Base-by-base conservation (phyloP, 805 yeast species). In the Grigorovia humatica region DNA sequence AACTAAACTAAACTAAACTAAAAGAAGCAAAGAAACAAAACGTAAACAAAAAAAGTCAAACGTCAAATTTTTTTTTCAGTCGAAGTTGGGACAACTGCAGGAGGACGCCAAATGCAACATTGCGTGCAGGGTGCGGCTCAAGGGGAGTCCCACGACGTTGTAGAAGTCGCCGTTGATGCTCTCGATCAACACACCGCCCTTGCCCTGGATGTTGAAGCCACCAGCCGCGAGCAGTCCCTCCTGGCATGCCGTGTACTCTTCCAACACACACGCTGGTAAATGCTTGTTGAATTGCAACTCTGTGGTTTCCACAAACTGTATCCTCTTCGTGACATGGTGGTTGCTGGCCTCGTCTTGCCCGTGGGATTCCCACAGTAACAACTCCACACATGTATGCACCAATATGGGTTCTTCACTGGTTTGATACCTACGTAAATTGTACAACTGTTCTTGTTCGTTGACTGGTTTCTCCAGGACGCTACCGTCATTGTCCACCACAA, bases 181-280 rank as follows among this genome's bases (percentile, higher is more conserved):
- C 19, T 73, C 67, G 56, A 93, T 79, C 55, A 91, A 68, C 41
- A 82, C 61, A 1, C 85, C 81, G 1, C 95, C 93, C 9, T 65
- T 63, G 0, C 83, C 86, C 67, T 91, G 98, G 53, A 85, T 82
- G 59, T 81, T 82, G 70, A 87, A 90, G 0, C 99, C 99, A 6
- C 97, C 99, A 1, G 98, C 96, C 1, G 87, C 97, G 47, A 76
- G 76, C 8, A 74, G 51, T 1, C 93, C 98, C 64, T 91, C 97
- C 20, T 76, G 83, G 1, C 82, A 70, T 2, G 74, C 74, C 11
- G 85, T 83, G 65, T 91, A 91, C 15, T 73, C 70, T 27, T 75
- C 61, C 4, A 91, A 60, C 43, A 82, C 71, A n/a, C 73, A 79
- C 56, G 79, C 80, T 0, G 81, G 73, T 13, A 81, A 67, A 1